Evolutionary conservation across 106 monocot species (phyloP).

Genomic region (Amphibolis antarctica): DNA sequence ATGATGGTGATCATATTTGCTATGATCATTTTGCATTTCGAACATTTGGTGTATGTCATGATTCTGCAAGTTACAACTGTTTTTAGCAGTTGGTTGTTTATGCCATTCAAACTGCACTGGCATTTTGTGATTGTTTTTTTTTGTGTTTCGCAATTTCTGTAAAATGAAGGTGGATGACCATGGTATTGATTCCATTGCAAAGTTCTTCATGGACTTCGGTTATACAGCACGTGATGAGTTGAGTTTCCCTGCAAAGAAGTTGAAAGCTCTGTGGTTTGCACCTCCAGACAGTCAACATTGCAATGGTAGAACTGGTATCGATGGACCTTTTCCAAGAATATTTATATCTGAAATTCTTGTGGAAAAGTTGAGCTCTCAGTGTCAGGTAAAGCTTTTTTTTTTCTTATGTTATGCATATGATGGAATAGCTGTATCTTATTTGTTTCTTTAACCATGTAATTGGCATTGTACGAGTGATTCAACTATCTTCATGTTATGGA

Average conservation of each 20-base stretch:
- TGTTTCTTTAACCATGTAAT: not conserved
- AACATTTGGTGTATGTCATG: conserved; percentile 67
- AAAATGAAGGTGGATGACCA: conserved; percentile 56
- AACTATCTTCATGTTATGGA: too few relatives aligned
- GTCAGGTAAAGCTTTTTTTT: conserved; percentile 28
- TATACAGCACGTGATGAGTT: conserved; percentile 69
- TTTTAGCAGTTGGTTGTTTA: not conserved
- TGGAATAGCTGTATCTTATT: not conserved
- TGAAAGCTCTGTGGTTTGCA: conserved; percentile 91
- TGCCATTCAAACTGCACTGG: not conserved
- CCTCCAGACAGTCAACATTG: conserved; percentile 33
- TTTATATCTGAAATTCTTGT: conserved; percentile 97
- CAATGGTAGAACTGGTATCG: conserved; percentile 23
- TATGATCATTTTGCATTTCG: conserved; percentile 97
- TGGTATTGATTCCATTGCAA: conserved; percentile 81
- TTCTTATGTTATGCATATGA: not conserved
- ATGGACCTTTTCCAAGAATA: conserved; percentile 77
- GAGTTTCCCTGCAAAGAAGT: conserved; percentile 82
- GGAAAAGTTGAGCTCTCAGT: conserved; percentile 58
- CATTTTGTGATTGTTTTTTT: not conserved
- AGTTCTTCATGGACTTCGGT: conserved; percentile 82
- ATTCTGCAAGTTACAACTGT: not conserved
- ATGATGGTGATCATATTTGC: conserved; percentile 50
- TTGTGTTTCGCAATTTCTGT: not conserved
- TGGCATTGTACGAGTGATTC: too few relatives aligned